Evolutionary conservation across 495 filamentous ascomycete genomes (phyloP), one percentile per base, ranked within the genome.

Genomic region (Usnea hakonensis): DNA sequence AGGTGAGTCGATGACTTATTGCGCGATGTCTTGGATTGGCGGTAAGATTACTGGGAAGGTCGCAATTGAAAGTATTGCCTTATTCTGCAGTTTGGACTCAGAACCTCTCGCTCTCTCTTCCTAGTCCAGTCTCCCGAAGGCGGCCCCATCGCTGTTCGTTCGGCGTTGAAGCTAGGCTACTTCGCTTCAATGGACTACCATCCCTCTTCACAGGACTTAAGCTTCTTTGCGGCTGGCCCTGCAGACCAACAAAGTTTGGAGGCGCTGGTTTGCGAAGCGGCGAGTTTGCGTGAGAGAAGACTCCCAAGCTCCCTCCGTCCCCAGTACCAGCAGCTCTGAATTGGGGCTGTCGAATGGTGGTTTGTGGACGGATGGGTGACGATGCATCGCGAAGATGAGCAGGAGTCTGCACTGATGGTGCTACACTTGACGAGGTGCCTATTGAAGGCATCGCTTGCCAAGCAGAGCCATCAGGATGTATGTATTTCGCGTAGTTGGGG

Each of bases 201-300:
- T 69, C 71, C 37, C 72, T 69, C 41, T 69, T 74, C n/a, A 55
- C 55, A 36, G 71, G 71, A 59, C 69, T 72, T 28, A 60, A 40
- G 36, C 70, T 73, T 53, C 75, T 67, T 44, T 80, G 77, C 56
- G 71, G 73, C 55, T 65, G 73, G 58, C 75, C 71, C 21, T 75
- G 61, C 28, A 75, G 68, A 28, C 73, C 74, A 3, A 75, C 73
- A 54, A 80, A 73, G n/a, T 75, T 72, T 19, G 76, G 73, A 16
- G 79, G 77, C 23, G 74, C 71, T 23, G 78, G 77, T 54, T 92
- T 93, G 63, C 88, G 84, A 33, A 95, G 75, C 16, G 90, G 90
- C 14, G 89, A 92, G 58, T 87, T 87, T n/a, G 86, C 83, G 71
- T 95, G 89, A 2, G 83, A 84, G 74, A 83, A 92, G 8, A 93